Percentiles rank a stretch among this genome's conserved stretches.
phyloP scores from a whole-genome alignment of 257 asterid genomes.

The Ophiorrhiza pumila region DNA sequence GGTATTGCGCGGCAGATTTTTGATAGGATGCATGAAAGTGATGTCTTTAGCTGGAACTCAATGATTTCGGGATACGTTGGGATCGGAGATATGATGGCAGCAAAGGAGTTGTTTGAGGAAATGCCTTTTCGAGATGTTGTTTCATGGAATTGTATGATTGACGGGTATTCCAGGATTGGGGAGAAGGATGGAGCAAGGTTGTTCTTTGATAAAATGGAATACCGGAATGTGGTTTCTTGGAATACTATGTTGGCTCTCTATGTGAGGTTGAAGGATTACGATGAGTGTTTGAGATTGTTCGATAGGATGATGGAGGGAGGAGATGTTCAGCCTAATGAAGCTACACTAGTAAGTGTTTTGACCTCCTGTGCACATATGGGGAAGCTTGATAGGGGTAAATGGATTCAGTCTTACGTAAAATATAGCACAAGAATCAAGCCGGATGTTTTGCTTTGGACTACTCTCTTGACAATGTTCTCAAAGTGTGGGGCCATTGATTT shows the following conservation, averaged over 20 bases:
- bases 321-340: conserved; percentile 36
- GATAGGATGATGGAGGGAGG: conserved; percentile 32
- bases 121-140: conserved; percentile 31
- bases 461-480: conserved; percentile 36
- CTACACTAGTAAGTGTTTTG: conserved; percentile 36
- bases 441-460: conserved; percentile 33
- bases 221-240: conserved; percentile 36
- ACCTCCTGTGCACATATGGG: conserved; percentile 39
- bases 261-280: conserved; percentile 30
- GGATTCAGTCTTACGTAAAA: conserved; percentile 34
- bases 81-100: conserved; percentile 30
- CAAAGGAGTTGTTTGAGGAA: conserved; percentile 24
- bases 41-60: conserved; percentile 38
- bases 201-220: conserved; percentile 35
- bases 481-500: conserved; percentile 31
- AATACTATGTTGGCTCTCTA: conserved; percentile 35
- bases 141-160: conserved; percentile 42
- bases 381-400: conserved; percentile 37
- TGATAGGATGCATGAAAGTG: conserved; percentile 32
- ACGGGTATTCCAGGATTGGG: conserved; percentile 31
- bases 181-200: conserved; percentile 24
- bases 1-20: conserved; percentile 26
- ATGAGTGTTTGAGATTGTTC: conserved; percentile 31
- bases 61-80: conserved; percentile 36
- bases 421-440: conserved; percentile 20